These are phyloP conservation scores for Aspergillus fijiensis DNA, from an alignment of 2,329 filamentous ascomycete species.

Conservation along the genomic window DNA sequence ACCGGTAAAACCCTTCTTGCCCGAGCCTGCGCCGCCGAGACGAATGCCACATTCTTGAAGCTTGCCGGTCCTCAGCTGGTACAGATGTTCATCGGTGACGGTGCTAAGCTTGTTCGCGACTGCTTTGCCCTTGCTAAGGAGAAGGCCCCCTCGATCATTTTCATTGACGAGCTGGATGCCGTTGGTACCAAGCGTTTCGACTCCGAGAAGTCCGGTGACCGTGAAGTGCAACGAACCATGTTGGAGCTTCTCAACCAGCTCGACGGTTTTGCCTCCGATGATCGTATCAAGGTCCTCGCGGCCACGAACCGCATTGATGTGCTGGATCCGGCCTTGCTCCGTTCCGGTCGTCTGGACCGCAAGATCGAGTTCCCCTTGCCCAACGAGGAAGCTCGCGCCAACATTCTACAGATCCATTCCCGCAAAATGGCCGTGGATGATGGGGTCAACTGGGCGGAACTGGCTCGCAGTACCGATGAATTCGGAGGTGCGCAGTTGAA, in stretches of 20 bases:
- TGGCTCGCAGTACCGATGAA: slow-evolving; percentile 95
- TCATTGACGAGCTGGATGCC: slow-evolving; percentile 97
- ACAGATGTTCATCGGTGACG: slow-evolving; percentile 99
- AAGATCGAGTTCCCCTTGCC: slow-evolving; percentile 99
- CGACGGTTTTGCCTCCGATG: slow-evolving; percentile 94
- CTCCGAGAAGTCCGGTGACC: slow-evolving; percentile 94
- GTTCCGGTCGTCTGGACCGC: slow-evolving; percentile 87
- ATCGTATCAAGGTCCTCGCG: slow-evolving; percentile 92
- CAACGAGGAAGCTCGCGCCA: slow-evolving; percentile 94
- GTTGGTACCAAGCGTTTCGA: slow-evolving; percentile 99
- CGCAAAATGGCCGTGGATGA: slow-evolving; percentile 97
- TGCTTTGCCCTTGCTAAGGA: slow-evolving; percentile 97
- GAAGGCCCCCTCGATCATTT: slow-evolving; percentile 98
- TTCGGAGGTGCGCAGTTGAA: slow-evolving; percentile 98
- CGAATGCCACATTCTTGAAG: slow-evolving; percentile 97
- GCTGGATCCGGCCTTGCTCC: slow-evolving; percentile 83
- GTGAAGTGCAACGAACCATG: slow-evolving; percentile 98
- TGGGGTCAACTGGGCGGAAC: slow-evolving; percentile 89
- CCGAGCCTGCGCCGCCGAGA: slow-evolving; percentile 94
- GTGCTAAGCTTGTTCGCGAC: slow-evolving; percentile 94
- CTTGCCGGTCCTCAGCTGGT: slow-evolving; percentile 96
- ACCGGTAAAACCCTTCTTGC: slow-evolving; percentile 64
- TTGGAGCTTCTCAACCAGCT: slow-evolving; percentile 97
- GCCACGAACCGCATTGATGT: slow-evolving; percentile 95
- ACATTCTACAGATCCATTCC: slow-evolving; percentile 96